Percentiles rank a stretch among this genome's conserved stretches.
Evolutionary conservation across 257 asterid genomes (phyloP).

Genomic region (Nicotiana noctiflora): DNA sequence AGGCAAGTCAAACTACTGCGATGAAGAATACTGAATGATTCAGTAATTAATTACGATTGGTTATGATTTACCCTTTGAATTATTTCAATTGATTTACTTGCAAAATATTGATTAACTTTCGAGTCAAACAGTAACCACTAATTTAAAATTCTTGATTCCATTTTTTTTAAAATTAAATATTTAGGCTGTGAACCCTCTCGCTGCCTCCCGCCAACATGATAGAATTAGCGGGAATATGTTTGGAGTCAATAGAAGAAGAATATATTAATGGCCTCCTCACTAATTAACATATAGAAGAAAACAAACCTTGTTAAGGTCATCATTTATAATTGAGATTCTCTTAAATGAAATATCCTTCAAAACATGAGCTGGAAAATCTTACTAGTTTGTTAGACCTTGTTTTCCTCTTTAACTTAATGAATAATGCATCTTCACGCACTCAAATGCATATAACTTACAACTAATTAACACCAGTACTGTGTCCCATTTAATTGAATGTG

Average conservation of each 20-base stretch:
- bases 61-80: no score
- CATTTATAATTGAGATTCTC: neutral
- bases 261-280: neutral
- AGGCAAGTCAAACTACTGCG: no score
- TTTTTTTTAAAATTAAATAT: neutral
- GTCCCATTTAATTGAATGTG: no score
- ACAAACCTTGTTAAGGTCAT: neutral
- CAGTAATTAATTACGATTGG: no score
- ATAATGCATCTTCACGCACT: neutral
- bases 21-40: no score
- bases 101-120: no score
- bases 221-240: neutral
- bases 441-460: neutral
- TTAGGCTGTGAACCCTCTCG: neutral
- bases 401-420: neutral
- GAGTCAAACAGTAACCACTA: neutral
- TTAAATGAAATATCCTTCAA: constrained; percentile 5
- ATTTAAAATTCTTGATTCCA: neutral
- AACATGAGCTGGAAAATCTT: constrained; percentile 25
- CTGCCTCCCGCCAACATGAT: neutral
- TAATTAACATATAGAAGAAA: neutral
- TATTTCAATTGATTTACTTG: no score
- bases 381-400: neutral
- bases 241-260: neutral
- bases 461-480: no score